Evolutionary conservation across 1,139 yeast genomes (phyloP), one percentile per base, ranked within the genome.

Genomic region (Saccharomyces pastorianus): DNA sequence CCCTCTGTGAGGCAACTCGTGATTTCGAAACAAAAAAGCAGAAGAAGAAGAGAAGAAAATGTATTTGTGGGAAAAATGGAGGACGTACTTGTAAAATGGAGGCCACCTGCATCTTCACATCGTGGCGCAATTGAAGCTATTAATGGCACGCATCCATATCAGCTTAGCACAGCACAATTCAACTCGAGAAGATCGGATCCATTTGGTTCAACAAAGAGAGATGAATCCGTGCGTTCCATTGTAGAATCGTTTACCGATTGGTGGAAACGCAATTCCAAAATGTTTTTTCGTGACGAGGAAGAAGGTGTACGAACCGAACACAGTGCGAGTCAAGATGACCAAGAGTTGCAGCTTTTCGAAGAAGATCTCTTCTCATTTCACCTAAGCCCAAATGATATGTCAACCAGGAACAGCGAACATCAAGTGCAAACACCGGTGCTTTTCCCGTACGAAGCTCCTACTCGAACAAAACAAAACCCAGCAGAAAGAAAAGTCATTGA

Each of bases 51-150:
- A 4, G 52, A 62, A 0, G 55, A 64, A 20, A 75, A 74, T 59
- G 62, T 67, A 48, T 68, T 79, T 28, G 68, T 71, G 31, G 74
- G 73, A 11, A 71, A 69, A 49, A 76, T 81, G 79, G 85, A 82
- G 59, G 80, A 78, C 20, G 68, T 80, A 47, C 61, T 82, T 51
- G 66, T 77, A 1, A 68, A 83, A 48, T 82, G 83, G 80, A 72
- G 78, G 54, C 81, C 84, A 2, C 71, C 76, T 4, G 73, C 71
- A 7, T 76, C 82, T 0, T 77, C 78, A 46, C 62, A 62, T 47
- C 53, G 51, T 11, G 67, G 67, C 7, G 57, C 67, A 1, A 50
- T 61, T 1, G 58, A 59, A 52, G 67, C 62, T 6, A 52, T 65
- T 6, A 61, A 63, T 13, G 69, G 67, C 14, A 55, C 51, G 7